phyloP scores from a whole-genome alignment of 129 eudicot species.

The sunflower (Helianthus annuus) region DNA sequence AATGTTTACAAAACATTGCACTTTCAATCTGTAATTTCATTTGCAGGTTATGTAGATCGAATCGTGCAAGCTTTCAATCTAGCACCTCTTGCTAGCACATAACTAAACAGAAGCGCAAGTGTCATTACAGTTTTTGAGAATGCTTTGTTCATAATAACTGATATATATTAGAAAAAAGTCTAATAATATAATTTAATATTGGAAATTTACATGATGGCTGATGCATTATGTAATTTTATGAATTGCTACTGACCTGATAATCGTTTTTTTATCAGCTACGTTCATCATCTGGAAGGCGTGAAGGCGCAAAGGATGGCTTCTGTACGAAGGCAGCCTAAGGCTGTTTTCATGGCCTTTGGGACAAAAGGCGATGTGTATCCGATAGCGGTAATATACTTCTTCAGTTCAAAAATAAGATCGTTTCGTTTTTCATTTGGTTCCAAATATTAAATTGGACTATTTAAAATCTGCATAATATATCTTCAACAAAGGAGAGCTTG shows the following conservation, averaged over 20 bases:
- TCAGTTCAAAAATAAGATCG: not conserved
- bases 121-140: not conserved
- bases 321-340: slow-evolving; percentile 48
- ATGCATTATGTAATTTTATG: slow-evolving; percentile 5
- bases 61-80: slow-evolving; percentile 2
- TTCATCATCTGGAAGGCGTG: slow-evolving; percentile 10
- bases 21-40: not conserved
- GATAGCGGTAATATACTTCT: slow-evolving; percentile 56
- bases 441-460: slow-evolving; percentile 9
- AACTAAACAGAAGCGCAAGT: slow-evolving; percentile 9
- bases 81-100: slow-evolving; percentile 15
- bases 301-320: slow-evolving; percentile 24
- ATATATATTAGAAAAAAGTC: slow-evolving; percentile 6
- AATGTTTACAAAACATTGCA: not conserved
- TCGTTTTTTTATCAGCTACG: not conserved
- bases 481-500: not conserved
- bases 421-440: not conserved
- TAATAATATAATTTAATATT: not conserved
- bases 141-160: not conserved
- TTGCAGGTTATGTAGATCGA: too few relatives aligned
- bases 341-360: slow-evolving; percentile 95
- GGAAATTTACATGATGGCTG: not conserved
- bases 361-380: slow-evolving; percentile 97
- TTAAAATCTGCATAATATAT: not conserved
- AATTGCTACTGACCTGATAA: slow-evolving; percentile 13